These are phyloP conservation scores for Neonectria punicea DNA, from an alignment of 2,329 filamentous ascomycete species.

Conservation along the genomic window DNA sequence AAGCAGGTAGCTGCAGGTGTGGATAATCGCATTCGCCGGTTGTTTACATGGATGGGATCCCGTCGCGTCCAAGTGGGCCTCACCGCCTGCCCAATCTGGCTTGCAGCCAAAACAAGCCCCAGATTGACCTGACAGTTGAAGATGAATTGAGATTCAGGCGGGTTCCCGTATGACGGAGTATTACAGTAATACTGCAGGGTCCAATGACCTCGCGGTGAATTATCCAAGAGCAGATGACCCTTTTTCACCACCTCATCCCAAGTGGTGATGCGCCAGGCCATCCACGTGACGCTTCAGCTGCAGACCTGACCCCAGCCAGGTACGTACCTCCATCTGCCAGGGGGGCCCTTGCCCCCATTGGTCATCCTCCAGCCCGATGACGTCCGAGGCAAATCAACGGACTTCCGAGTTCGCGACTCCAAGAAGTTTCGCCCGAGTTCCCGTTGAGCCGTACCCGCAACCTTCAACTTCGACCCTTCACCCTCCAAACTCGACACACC, in stretches of 20 bases:
- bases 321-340: conserved; percentile 4
- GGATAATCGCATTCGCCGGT: conserved; percentile 33
- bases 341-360: conserved; percentile 1
- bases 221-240: background rate
- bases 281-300: too few relatives aligned
- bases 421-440: conserved; percentile 32
- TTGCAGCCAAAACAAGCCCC: conserved; percentile 4
- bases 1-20: conserved; percentile 21
- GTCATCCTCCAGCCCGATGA: conserved; percentile 43
- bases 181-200: background rate
- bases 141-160: background rate
- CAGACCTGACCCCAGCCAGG: background rate
- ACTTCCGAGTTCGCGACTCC: conserved; percentile 41
- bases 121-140: background rate
- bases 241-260: background rate
- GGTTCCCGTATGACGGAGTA: background rate
- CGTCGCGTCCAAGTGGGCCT: conserved; percentile 42
- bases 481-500: background rate
- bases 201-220: background rate
- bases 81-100: conserved; percentile 37
- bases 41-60: conserved; percentile 39
- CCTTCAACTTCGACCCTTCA: conserved; percentile 11
- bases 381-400: conserved; percentile 46
- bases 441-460: conserved; percentile 24
- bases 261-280: conserved; percentile 12